Evolutionary conservation across 306 rosid genomes (phyloP).

Genomic region (Castanea mollissima): DNA sequence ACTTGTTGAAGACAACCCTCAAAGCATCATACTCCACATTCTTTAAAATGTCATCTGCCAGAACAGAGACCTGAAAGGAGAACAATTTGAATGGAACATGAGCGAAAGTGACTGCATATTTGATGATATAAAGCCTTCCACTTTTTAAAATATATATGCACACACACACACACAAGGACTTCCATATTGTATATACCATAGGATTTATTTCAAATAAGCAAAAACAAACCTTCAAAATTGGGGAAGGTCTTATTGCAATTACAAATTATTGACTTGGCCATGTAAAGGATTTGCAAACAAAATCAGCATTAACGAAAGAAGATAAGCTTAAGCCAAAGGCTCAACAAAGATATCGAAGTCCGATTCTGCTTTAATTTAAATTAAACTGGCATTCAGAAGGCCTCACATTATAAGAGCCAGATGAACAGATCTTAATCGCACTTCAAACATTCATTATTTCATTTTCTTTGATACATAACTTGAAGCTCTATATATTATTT

Average conservation of each 20-base stretch:
- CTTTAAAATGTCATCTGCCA: conserved; percentile 91
- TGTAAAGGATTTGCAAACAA: neutral
- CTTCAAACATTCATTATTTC: neutral
- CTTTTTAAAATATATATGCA: too few species aligned
- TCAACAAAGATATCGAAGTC: neutral
- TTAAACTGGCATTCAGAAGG: neutral
- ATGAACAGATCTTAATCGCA: neutral
- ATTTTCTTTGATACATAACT: neutral
- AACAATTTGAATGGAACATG: conserved; percentile 19
- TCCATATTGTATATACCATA: neutral
- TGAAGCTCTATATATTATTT: too few species aligned
- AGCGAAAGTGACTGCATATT: neutral
- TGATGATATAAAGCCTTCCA: neutral
- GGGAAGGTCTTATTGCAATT: neutral
- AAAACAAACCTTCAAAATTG: neutral
- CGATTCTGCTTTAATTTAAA: neutral
- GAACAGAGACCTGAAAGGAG: conserved; percentile 73
- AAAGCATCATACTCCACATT: conserved; percentile 91
- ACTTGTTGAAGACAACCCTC: conserved; percentile 81
- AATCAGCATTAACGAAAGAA: neutral
- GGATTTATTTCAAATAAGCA: neutral
- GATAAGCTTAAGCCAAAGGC: neutral
- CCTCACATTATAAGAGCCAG: neutral
- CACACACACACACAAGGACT: too few species aligned
- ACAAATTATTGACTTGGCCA: neutral